Conservation (phyloP, 2,329 filamentous ascomycete genomes). For the Anthostomella pinea region DNA sequence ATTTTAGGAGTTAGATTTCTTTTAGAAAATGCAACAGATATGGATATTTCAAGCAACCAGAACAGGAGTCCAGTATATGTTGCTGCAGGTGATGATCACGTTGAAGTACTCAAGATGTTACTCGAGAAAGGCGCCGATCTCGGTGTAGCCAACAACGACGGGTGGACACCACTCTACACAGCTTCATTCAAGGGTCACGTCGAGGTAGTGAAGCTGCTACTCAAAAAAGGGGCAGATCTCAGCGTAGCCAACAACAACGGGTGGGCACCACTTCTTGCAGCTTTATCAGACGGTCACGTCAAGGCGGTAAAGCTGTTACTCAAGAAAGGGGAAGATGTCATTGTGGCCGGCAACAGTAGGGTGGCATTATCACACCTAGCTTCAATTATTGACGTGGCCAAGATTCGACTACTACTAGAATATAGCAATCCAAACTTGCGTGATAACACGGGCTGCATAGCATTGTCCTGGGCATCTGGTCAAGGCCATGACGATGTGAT, state of each 20-base stretch:
- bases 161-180: constrained; percentile 13
- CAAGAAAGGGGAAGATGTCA: no score
- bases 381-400: no score
- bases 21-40: constrained; percentile 7
- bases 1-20: constrained; percentile 4
- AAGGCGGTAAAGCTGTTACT: no score
- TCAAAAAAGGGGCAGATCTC: constrained; percentile 12
- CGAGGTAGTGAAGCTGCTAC: constrained; percentile 32
- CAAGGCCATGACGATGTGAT: no score
- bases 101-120: constrained; percentile 17
- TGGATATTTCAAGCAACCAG: background rate
- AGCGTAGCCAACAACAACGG: background rate
- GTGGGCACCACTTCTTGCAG: no score
- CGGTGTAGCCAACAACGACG: constrained; percentile 2
- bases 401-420: no score
- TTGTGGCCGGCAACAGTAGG: no score
- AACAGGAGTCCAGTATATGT: constrained; percentile 9
- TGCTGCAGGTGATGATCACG: constrained; percentile 11
- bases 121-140: constrained; percentile 17
- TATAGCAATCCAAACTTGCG: no score
- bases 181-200: constrained; percentile 12
- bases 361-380: no score
- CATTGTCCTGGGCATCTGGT: no score
- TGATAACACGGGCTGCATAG: no score
- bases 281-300: no score